Percentiles rank a stretch among this genome's conserved stretches.
Evolutionary conservation across 2,329 filamentous ascomycete genomes (phyloP).

Genomic region (Colletotrichum spinosum): DNA sequence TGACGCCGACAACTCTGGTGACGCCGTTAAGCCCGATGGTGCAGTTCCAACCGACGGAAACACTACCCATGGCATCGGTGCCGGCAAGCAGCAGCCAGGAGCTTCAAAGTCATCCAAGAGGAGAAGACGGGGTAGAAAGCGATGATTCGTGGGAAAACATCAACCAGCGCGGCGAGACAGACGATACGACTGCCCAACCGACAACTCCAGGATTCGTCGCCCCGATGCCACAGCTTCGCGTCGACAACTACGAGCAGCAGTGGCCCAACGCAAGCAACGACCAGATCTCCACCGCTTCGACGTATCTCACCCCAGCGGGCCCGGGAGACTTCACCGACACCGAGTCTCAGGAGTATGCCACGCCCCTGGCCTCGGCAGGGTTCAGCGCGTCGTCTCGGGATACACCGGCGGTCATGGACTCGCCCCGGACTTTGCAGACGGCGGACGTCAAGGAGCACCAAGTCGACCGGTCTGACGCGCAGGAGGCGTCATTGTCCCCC

Average conservation of each 20-base stretch:
- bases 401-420: slow-evolving; percentile 19
- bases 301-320: slow-evolving; percentile 7
- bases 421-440: slow-evolving; percentile 9
- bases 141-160: slow-evolving; percentile 37
- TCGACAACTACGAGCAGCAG: slow-evolving; percentile 26
- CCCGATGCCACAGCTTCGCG: slow-evolving; percentile 20
- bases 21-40: background rate
- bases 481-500: background rate
- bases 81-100: slow-evolving; percentile 22
- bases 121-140: slow-evolving; percentile 36
- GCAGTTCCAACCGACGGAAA: slow-evolving; percentile 2
- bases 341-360: slow-evolving; percentile 33
- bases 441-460: slow-evolving; percentile 19
- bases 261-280: slow-evolving; percentile 33
- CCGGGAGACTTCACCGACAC: slow-evolving; percentile 33
- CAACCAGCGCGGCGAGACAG: slow-evolving; percentile 15
- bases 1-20: background rate
- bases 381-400: slow-evolving; percentile 30
- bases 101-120: slow-evolving; percentile 33
- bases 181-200: slow-evolving; percentile 1
- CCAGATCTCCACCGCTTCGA: slow-evolving; percentile 25
- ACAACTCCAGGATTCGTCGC: background rate
- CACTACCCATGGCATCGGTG: slow-evolving; percentile 16
- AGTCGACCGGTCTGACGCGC: background rate
- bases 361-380: slow-evolving; percentile 30